phyloP scores from a whole-genome alignment of 179 eudicot species.

The Silene vulgaris region DNA sequence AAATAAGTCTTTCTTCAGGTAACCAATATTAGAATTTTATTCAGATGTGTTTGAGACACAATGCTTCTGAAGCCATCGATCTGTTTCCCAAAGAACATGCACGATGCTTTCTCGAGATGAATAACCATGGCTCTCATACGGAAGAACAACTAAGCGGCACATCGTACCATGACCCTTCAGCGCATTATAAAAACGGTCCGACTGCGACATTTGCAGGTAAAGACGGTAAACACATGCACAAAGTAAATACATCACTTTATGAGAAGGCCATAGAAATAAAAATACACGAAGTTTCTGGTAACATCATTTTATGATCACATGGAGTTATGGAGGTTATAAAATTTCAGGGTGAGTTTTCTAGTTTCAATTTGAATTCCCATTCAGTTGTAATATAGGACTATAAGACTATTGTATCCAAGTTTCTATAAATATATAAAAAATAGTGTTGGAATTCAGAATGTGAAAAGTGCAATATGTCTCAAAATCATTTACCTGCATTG shows the following conservation, averaged over 20 bases:
- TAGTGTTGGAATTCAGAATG: not conserved
- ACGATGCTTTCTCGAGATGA: conserved; percentile 91
- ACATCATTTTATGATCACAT: not conserved
- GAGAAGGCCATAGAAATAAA: not conserved
- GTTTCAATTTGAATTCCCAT: too few species aligned
- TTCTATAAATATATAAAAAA: not conserved
- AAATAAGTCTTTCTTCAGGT: conserved; percentile 26
- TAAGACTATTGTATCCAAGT: not conserved
- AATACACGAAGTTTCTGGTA: not conserved
- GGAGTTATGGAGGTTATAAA: too few species aligned
- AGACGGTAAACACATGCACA: not conserved
- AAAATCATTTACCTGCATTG: conserved; percentile 69
- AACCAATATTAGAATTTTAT: conserved; percentile 33
- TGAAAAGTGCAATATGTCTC: not conserved
- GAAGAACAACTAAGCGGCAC: conserved; percentile 76
- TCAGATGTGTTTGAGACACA: conserved; percentile 51
- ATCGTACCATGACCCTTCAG: conserved; percentile 95
- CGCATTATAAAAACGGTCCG: conserved; percentile 86
- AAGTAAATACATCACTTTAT: not conserved
- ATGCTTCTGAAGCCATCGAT: conserved; percentile 84
- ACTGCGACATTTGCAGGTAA: conserved; percentile 41
- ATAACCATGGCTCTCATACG: conserved; percentile 92
- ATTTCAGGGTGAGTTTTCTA: not conserved
- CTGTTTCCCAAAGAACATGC: conserved; percentile 98
- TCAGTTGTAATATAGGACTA: not conserved